Conservation (phyloP, 2,329 filamentous ascomycete genomes). For the Teratosphaeria destructans region DNA sequence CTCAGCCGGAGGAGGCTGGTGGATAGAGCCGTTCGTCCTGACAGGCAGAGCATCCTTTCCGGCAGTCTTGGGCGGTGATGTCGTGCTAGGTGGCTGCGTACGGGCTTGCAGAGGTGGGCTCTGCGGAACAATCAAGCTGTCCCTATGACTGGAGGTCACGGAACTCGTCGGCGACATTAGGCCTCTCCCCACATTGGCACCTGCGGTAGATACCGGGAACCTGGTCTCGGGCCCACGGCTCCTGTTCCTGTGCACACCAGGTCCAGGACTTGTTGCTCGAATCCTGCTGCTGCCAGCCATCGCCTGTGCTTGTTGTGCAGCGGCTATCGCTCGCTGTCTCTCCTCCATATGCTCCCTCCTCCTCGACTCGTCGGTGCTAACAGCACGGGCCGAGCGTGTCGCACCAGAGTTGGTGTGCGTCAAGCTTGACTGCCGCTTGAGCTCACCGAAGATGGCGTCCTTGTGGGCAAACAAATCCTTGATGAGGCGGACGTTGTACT, state of each 20-base stretch:
- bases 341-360: constrained; percentile 91
- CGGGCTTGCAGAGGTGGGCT: constrained; percentile 29
- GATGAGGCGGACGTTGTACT: constrained; percentile 79
- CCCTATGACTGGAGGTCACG: constrained; percentile 32
- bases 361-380: constrained; percentile 93
- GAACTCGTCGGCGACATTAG: constrained; percentile 26
- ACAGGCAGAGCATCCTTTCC: not conserved
- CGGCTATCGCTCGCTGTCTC: constrained; percentile 67
- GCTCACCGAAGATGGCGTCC: constrained; percentile 85
- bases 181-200: constrained; percentile 38
- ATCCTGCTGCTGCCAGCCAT: constrained; percentile 13
- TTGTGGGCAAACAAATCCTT: constrained; percentile 91
- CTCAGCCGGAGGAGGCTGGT: constrained; percentile 22
- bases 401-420: constrained; percentile 53
- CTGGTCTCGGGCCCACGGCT: constrained; percentile 58
- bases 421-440: constrained; percentile 78
- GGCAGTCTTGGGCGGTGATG: constrained; percentile 8
- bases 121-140: constrained; percentile 67
- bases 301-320: constrained; percentile 23
- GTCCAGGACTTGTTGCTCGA: constrained; percentile 39
- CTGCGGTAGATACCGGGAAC: constrained; percentile 58
- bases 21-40: constrained; percentile 17
- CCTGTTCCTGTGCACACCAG: constrained; percentile 59
- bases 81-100: constrained; percentile 3
- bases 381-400: constrained; percentile 59